Evolutionary conservation across 768 basidiomycete genomes (phyloP).

Genomic region (Pulveroboletus sp.): DNA sequence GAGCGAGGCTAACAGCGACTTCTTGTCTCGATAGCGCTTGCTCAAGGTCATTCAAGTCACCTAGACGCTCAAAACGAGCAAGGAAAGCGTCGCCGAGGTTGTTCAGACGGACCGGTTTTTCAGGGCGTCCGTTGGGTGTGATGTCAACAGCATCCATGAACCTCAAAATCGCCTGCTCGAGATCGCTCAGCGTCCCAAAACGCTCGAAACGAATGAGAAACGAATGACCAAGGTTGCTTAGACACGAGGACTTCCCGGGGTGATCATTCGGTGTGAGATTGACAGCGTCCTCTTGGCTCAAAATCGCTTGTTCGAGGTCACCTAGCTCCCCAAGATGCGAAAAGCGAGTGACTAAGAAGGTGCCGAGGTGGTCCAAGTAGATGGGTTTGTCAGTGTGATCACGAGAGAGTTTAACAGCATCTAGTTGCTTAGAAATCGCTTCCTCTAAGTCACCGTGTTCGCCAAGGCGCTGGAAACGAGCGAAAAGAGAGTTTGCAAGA

Average conservation of each 20-base stretch:
- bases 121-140: neutral
- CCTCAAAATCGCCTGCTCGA: neutral
- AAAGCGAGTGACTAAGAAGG: neutral
- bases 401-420: neutral
- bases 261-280: neutral
- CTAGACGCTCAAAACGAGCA: neutral
- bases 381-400: neutral
- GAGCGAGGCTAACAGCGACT: neutral
- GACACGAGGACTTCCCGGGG: neutral
- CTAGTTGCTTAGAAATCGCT: neutral
- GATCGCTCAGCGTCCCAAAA: neutral
- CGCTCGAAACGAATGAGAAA: neutral
- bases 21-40: neutral
- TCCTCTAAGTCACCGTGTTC: neutral
- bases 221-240: neutral
- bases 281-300: neutral
- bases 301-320: slow-evolving; percentile 2
- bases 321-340: neutral
- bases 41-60: slow-evolving; percentile 2
- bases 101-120: neutral
- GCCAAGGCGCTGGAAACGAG: neutral
- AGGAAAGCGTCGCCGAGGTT: neutral
- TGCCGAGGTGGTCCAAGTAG: neutral
- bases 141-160: neutral
- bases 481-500: neutral